These are phyloP conservation scores for Xerocomellus dryophilus DNA, from an alignment of 768 basidiomycete genomes.

Conservation along the genomic window DNA sequence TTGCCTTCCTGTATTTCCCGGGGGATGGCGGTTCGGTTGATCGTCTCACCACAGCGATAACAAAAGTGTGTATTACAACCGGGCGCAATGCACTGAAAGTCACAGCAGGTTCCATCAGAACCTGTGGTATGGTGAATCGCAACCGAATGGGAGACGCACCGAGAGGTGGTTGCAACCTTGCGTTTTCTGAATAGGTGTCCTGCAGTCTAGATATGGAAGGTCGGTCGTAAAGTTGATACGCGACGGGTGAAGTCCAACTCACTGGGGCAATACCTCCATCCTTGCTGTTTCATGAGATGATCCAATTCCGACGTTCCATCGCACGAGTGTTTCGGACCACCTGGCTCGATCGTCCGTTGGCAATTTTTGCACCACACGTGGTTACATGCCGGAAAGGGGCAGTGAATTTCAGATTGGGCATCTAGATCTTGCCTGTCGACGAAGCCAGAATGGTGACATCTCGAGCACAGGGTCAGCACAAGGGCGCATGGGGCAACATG, in stretches of 20 bases:
- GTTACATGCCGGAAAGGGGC: slow-evolving; percentile 48
- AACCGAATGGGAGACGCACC: slow-evolving; percentile 32
- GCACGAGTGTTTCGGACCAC: slow-evolving; percentile 50
- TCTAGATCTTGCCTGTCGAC: slow-evolving; percentile 50
- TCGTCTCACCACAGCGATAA: slow-evolving; percentile 46
- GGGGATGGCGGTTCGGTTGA: slow-evolving; percentile 39
- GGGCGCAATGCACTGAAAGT: slow-evolving; percentile 47
- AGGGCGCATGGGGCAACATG: background rate
- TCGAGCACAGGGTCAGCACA: slow-evolving; percentile 19
- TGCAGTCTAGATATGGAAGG: slow-evolving; percentile 34
- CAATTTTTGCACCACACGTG: slow-evolving; percentile 62
- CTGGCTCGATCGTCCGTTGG: slow-evolving; percentile 37
- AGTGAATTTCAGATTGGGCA: slow-evolving; percentile 39
- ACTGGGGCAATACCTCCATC: slow-evolving; percentile 67
- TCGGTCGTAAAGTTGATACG: background rate
- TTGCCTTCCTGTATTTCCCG: slow-evolving; percentile 33
- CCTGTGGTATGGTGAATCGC: background rate
- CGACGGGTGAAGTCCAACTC: slow-evolving; percentile 5
- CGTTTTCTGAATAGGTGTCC: slow-evolving; percentile 49
- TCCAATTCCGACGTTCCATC: slow-evolving; percentile 55
- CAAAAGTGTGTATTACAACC: slow-evolving; percentile 60
- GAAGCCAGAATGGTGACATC: slow-evolving; percentile 50
- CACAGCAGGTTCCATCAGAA: background rate
- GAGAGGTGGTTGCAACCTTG: slow-evolving; percentile 60
- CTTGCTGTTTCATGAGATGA: slow-evolving; percentile 46